phyloP scores from a whole-genome alignment of 192 early-diverging fungal species.

The Podila clonocystis region DNA sequence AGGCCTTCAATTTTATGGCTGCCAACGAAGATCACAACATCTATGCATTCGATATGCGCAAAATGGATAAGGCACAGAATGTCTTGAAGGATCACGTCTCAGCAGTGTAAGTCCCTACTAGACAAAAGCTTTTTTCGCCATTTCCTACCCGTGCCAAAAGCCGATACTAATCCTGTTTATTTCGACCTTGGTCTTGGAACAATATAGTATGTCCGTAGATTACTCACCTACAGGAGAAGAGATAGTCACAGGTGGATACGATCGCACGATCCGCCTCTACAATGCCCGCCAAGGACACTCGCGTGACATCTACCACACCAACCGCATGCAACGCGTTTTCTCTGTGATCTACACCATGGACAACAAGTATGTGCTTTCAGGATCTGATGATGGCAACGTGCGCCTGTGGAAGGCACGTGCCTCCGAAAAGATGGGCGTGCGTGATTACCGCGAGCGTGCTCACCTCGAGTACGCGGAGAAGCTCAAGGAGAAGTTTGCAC shows the following conservation, averaged over 20 bases:
- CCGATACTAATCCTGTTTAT: slow-evolving; percentile 4
- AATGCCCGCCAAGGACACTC: slow-evolving; percentile 81
- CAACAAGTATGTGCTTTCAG: slow-evolving; percentile 92
- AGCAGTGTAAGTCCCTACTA: slow-evolving; percentile 78
- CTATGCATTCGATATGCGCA: slow-evolving; percentile 99
- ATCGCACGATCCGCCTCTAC: slow-evolving; percentile 92
- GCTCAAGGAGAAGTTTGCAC: slow-evolving; percentile 93
- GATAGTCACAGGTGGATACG: slow-evolving; percentile 96
- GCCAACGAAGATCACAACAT: slow-evolving; percentile 99
- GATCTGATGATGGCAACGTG: slow-evolving; percentile 97
- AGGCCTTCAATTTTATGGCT: slow-evolving; percentile 93
- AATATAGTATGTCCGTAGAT: slow-evolving; percentile 86
- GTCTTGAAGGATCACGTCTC: slow-evolving; percentile 97
- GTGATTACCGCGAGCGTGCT: slow-evolving; percentile 80
- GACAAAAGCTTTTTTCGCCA: not conserved
- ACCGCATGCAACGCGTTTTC: slow-evolving; percentile 98
- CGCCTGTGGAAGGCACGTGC: slow-evolving; percentile 97
- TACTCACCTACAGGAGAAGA: slow-evolving; percentile 98
- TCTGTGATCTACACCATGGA: slow-evolving; percentile 95
- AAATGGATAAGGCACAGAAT: slow-evolving; percentile 85
- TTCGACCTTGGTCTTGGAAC: not conserved
- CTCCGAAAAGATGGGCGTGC: slow-evolving; percentile 78
- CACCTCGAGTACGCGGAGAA: slow-evolving; percentile 84
- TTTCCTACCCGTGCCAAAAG: not conserved
- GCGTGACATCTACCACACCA: slow-evolving; percentile 96